These are phyloP conservation scores for Plantago coronopus DNA, from an alignment of 305 asterid genomes.

Conservation along the genomic window DNA sequence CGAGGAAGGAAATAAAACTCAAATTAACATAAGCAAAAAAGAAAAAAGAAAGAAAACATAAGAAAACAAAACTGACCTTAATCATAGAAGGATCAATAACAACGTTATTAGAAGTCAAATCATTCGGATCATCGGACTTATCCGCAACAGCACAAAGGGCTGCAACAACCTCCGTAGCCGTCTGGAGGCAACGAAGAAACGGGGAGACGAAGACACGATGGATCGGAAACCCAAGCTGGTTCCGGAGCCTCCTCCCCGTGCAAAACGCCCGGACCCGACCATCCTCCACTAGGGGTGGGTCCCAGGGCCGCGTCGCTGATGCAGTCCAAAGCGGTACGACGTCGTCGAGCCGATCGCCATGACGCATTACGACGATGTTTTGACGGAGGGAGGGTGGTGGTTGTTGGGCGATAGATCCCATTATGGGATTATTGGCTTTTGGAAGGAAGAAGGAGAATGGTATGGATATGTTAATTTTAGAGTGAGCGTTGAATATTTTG, in stretches of 20 bases:
- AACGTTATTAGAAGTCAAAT: slow-evolving; percentile 44
- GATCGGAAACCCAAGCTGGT: slow-evolving; percentile 51
- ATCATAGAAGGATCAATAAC: slow-evolving; percentile 58
- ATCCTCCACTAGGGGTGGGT: slow-evolving; percentile 70
- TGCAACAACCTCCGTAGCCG: slow-evolving; percentile 59
- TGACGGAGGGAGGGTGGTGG: slow-evolving; percentile 25
- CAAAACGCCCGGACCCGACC: slow-evolving; percentile 64
- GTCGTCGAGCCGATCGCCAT: slow-evolving; percentile 87
- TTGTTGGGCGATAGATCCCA: slow-evolving; percentile 17
- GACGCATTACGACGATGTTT: slow-evolving; percentile 84
- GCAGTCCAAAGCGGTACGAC: slow-evolving; percentile 64
- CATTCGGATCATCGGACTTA: slow-evolving; percentile 36
- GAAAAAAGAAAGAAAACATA: too few relatives aligned
- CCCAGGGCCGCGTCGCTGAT: slow-evolving; percentile 78
- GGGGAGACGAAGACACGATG: slow-evolving; percentile 81
- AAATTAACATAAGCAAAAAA: too few relatives aligned
- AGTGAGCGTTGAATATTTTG: background rate
- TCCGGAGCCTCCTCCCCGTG: slow-evolving; percentile 53
- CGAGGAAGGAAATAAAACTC: background rate
- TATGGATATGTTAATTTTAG: background rate
- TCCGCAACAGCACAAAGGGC: slow-evolving; percentile 54
- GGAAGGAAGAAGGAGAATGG: background rate
- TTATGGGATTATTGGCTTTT: background rate
- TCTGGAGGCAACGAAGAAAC: slow-evolving; percentile 79
- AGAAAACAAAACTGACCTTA: slow-evolving; percentile 40